phyloP scores from a whole-genome alignment of 169 alveolate genomes.

The Cryptosporidium ryanae region DNA sequence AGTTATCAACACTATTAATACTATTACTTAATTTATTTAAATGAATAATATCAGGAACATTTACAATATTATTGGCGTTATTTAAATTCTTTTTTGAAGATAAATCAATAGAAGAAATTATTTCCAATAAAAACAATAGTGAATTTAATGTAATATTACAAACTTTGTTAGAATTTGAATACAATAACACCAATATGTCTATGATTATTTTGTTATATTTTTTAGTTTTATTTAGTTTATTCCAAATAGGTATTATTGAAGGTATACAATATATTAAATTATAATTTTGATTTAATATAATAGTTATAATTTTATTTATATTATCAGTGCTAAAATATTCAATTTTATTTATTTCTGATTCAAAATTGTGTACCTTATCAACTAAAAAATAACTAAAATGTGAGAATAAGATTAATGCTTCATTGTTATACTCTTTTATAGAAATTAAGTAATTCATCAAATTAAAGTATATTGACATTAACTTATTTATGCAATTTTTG shows the following conservation, averaged over 20 bases:
- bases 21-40: background rate
- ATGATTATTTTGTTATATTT: background rate
- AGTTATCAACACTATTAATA: background rate
- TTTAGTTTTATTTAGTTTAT: background rate
- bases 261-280: conserved; percentile 29
- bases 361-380: background rate
- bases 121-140: background rate
- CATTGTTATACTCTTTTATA: background rate
- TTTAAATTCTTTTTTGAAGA: background rate
- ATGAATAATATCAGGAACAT: background rate
- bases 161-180: background rate
- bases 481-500: conserved; percentile 2
- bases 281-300: background rate
- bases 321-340: background rate
- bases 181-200: conserved; percentile 11
- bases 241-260: conserved; percentile 47
- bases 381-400: conserved; percentile 15
- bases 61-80: background rate
- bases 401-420: conserved; percentile 7
- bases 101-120: conserved; percentile 2
- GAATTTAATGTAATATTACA: background rate
- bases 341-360: background rate
- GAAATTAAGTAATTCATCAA: background rate
- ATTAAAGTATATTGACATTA: conserved; percentile 1
- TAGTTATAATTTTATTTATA: background rate